These are phyloP conservation scores for Venturia carpophila DNA, from an alignment of 2,329 filamentous ascomycete species.

Conservation along the genomic window DNA sequence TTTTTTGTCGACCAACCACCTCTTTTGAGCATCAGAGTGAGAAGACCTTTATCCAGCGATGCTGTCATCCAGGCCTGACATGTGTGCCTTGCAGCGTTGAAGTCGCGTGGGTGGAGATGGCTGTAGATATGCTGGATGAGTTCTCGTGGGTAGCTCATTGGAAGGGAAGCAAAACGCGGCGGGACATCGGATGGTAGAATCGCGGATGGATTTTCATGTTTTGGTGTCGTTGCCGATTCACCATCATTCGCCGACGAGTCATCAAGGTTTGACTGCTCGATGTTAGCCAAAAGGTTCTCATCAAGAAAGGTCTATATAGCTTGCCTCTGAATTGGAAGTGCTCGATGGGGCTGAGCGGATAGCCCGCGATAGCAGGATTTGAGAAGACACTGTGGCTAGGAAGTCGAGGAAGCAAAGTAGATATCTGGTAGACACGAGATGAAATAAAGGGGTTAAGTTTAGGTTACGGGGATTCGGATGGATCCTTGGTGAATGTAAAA, in stretches of 20 bases:
- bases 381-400: constrained; percentile 37
- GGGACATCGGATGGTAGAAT: not conserved
- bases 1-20: constrained; percentile 44
- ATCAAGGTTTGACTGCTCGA: not conserved
- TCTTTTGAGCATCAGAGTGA: constrained; percentile 47
- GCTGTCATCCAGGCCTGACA: constrained; percentile 54
- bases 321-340: constrained; percentile 5
- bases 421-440: not conserved
- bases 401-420: constrained; percentile 25
- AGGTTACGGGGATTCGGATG: not conserved
- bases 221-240: not conserved
- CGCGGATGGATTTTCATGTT: not conserved
- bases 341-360: constrained; percentile 23
- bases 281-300: not conserved
- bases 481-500: not conserved
- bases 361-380: constrained; percentile 40
- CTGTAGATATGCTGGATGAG: constrained; percentile 42
- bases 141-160: constrained; percentile 39
- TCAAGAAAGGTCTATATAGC: constrained; percentile 20
- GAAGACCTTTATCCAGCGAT: constrained; percentile 45
- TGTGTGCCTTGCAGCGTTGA: constrained; percentile 53
- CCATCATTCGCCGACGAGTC: not conserved
- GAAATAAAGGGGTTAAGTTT: not conserved
- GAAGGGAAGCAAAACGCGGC: constrained; percentile 24
- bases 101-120: constrained; percentile 42